phyloP scores from a whole-genome alignment of 108 stramenopile genomes.

The Craspedostauros australis region DNA sequence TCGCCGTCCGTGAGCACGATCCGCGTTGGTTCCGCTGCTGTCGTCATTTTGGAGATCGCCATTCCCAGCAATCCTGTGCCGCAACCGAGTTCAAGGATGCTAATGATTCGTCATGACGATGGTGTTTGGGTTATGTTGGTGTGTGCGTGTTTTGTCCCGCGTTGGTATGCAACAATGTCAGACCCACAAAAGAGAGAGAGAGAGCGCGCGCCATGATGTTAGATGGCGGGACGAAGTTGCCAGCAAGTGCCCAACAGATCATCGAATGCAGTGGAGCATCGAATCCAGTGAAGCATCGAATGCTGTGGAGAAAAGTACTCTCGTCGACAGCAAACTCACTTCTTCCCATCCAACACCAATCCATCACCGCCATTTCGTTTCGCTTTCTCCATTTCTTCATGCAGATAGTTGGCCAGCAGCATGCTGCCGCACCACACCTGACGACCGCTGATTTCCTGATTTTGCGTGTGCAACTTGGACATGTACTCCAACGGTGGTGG shows the following conservation, averaged over 20 bases:
- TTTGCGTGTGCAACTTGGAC: slow-evolving; percentile 6
- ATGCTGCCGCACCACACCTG: slow-evolving; percentile 17
- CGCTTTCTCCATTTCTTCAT: background rate
- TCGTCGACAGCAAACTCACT: background rate
- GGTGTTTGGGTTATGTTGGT: no score
- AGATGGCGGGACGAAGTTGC: background rate
- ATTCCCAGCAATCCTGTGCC: slow-evolving; percentile 14
- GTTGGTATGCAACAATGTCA: no score
- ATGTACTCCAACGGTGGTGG: slow-evolving; percentile 22
- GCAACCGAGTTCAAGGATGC: slow-evolving; percentile 16
- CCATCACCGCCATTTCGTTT: background rate
- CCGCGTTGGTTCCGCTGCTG: no score
- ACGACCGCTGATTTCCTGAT: slow-evolving; percentile 15
- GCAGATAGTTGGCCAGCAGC: background rate
- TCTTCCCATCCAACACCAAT: background rate
- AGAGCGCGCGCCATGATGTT: no score
- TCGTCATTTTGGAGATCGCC: background rate
- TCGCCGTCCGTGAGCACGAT: slow-evolving; percentile 22
- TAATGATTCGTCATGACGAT: no score
- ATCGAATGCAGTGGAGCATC: background rate
- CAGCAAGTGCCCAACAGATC: background rate
- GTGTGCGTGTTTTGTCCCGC: no score
- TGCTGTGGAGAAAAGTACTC: background rate
- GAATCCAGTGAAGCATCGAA: background rate
- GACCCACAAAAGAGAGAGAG: no score